Percentiles rank a stretch among this genome's conserved stretches.
phyloP scores from a whole-genome alignment of 176 grass and related monocot species.

The Eremochloa ophiuroides region DNA sequence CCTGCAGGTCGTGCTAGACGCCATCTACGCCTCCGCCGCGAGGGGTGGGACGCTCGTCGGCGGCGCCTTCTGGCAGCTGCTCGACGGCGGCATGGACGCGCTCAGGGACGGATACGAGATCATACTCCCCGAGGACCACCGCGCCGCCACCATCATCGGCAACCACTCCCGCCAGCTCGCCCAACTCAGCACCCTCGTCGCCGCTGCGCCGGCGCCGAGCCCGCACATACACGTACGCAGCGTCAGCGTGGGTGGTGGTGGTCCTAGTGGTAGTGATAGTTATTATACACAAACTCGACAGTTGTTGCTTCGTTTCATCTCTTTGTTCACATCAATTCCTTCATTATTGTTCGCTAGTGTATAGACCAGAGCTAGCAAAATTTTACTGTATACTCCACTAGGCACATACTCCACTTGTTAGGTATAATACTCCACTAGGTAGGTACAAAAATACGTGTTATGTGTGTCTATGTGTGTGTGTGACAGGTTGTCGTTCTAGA shows the following conservation, averaged over 20 bases:
- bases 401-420: no score
- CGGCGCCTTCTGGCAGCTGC: conserved; percentile 57
- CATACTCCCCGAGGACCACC: conserved; percentile 22
- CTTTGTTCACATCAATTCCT: not conserved
- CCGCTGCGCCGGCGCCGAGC: no score
- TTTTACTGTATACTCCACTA: no score
- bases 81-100: conserved; percentile 36
- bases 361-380: not conserved
- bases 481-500: not conserved
- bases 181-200: not conserved
- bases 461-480: not conserved
- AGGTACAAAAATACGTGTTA: not conserved
- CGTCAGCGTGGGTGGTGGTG: not conserved
- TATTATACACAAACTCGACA: not conserved
- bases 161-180: conserved; percentile 36
- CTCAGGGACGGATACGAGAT: conserved; percentile 56
- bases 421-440: no score
- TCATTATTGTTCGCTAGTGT: not conserved
- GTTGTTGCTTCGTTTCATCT: conserved; percentile 1
- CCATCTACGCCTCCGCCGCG: conserved; percentile 17
- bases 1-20: conserved; percentile 16
- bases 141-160: conserved; percentile 29
- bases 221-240: not conserved
- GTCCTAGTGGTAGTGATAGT: not conserved
- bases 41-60: conserved; percentile 32